Percentiles rank a stretch among this genome's conserved stretches.
Conservation (phyloP, 257 asterid species). For the Nicotiana sylvestris region DNA sequence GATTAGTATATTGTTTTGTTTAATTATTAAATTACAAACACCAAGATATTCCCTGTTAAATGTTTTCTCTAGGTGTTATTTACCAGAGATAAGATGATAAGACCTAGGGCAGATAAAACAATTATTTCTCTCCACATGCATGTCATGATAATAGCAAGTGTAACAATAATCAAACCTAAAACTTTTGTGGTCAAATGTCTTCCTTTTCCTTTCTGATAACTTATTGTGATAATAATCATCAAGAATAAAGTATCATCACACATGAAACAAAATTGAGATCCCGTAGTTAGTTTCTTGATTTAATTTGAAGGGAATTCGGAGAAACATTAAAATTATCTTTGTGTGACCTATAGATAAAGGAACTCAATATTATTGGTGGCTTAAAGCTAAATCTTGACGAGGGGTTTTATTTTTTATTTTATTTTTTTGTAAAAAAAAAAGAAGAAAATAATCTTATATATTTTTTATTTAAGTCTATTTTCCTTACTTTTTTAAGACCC, state of each 20-base stretch:
- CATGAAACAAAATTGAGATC: not conserved
- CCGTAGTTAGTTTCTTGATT: no score
- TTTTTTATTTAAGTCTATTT: no score
- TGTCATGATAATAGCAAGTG: constrained; percentile 4
- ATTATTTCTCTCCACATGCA: constrained; percentile 12
- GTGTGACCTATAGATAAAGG: no score
- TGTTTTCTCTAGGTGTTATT: constrained; percentile 36
- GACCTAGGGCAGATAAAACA: constrained; percentile 22
- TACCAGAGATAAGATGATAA: constrained; percentile 18
- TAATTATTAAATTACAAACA: constrained; percentile 4
- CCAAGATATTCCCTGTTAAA: constrained; percentile 29
- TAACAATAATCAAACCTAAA: not conserved
- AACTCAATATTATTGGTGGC: no score
- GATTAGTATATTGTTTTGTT: not conserved
- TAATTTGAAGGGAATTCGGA: no score
- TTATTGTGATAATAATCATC: not conserved
- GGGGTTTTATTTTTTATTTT: no score
- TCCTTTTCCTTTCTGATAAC: not conserved
- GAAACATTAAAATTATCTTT: no score
- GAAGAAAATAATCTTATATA: no score
- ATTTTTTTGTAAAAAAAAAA: no score
- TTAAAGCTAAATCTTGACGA: no score
- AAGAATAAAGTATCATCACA: not conserved
- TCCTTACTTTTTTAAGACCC: no score
- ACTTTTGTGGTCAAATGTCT: not conserved